Evolutionary conservation across 2,329 filamentous ascomycete genomes (phyloP).

Genomic region (Anisogramma anomala): DNA sequence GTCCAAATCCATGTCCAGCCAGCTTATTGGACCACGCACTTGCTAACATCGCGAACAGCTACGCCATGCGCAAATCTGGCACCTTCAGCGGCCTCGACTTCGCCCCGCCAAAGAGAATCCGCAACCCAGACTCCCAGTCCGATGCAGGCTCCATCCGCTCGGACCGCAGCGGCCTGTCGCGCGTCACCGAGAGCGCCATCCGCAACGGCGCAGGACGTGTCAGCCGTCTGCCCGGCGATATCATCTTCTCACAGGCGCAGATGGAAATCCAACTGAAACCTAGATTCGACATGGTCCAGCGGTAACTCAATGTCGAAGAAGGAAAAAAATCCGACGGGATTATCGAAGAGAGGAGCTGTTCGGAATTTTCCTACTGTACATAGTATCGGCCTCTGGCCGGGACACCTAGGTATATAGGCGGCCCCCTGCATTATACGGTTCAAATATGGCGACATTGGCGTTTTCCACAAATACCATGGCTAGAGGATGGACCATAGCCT

Average conservation of each 20-base stretch:
- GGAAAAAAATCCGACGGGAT: no score
- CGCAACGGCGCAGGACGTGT: constrained; percentile 77
- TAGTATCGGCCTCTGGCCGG: neutral
- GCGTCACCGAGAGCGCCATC: constrained; percentile 56
- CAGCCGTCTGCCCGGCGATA: constrained; percentile 69
- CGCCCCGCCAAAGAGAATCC: constrained; percentile 65
- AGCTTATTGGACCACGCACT: neutral
- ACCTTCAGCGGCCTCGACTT: constrained; percentile 75
- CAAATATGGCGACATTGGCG: constrained; percentile 11
- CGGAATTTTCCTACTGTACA: constrained; percentile 6
- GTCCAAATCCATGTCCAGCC: no score
- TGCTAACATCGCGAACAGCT: constrained; percentile 33
- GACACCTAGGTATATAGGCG: neutral
- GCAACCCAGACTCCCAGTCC: constrained; percentile 48
- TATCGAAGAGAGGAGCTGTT: no score
- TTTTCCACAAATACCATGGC: no score
- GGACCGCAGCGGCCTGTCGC: constrained; percentile 68
- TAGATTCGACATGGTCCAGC: constrained; percentile 44
- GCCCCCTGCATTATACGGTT: constrained; percentile 1
- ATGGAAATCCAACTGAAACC: constrained; percentile 50
- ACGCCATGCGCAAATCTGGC: constrained; percentile 62
- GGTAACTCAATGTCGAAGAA: no score
- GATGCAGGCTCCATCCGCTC: constrained; percentile 58
- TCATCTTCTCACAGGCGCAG: constrained; percentile 65
- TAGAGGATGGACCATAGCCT: constrained; percentile 4